Evolutionary conservation across 306 rosid genomes (phyloP), one percentile per base, ranked within the genome.

Genomic region (Prunus armeniaca): DNA sequence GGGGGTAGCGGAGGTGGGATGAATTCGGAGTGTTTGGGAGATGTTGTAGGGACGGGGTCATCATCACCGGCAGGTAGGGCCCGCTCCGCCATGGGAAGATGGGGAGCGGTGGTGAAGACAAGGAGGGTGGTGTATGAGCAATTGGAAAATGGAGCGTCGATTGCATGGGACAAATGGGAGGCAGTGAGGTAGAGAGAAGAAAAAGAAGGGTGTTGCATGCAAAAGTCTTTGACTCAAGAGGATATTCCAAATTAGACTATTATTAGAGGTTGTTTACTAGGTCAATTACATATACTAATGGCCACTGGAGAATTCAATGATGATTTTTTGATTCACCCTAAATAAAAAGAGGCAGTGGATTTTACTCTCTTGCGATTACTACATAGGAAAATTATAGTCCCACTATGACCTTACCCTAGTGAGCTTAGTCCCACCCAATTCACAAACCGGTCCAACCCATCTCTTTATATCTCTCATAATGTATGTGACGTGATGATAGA

Each of bases 31-130:
- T 12, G 49, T 13, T 17, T 41, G n/a, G 72, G 5, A 9, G 68
- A 52, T 71, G 75, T 6, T 63, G 49, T 22, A 76, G 10, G 30
- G 38, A 60, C 5, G 9, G 15, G 25, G 60, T 38, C 10, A 19
- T 61, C 13, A 38, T 51, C n/a, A 8, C 63, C 72, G 2, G 77
- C 62, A 54, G 73, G 45, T 17, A 38, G 45, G 34, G 9, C 76
- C 93, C 91, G 89, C 93, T 90, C 92, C 96, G 89, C 90, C 96
- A 92, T 90, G 80, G 77, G 55, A 70, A 62, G 82, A 84, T 86
- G 93, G 83, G 86, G 87, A 86, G 90, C 84, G 87, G 77, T 18
- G 55, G 47, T 12, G 72, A 25, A 13, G 79, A 66, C 51, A 56
- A 10, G 76, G 5, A 71, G 74, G 41, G 77, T 55, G 54, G 74